Conservation (phyloP, 306 rosid species). For the Crotalaria pallida region DNA sequence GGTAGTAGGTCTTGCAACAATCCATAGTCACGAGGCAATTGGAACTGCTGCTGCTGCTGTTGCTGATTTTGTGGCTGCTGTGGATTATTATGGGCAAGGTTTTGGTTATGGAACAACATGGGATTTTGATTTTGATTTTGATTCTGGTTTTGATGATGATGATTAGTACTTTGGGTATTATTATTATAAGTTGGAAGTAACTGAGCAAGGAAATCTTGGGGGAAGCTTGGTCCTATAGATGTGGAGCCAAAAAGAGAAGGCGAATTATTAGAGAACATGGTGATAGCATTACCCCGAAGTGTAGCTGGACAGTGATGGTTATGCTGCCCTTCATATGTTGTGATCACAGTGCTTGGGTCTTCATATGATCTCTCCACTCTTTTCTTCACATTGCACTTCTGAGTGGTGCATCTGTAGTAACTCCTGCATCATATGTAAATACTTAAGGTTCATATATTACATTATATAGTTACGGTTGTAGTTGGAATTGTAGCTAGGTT, state of each 20-base stretch:
- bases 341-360: constrained; percentile 67
- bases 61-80: neutral
- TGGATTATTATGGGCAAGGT: constrained; percentile 14
- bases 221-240: constrained; percentile 25
- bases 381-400: constrained; percentile 74
- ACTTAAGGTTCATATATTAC: too few species aligned
- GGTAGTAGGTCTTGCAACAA: constrained; percentile 67
- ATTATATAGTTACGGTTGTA: too few species aligned
- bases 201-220: constrained; percentile 61
- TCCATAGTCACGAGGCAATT: constrained; percentile 43
- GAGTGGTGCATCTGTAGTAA: constrained; percentile 84
- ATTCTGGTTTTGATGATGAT: constrained; percentile 7
- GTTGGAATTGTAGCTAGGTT: too few species aligned
- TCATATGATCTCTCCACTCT: constrained; percentile 81
- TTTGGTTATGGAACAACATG: constrained; percentile 28
- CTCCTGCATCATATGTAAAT: constrained; percentile 43
- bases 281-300: constrained; percentile 55
- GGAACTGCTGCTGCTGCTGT: constrained; percentile 32
- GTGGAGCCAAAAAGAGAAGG: constrained; percentile 44
- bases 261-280: constrained; percentile 43
- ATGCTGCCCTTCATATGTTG: constrained; percentile 92
- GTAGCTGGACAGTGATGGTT: constrained; percentile 83
- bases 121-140: constrained; percentile 29
- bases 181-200: constrained; percentile 43
- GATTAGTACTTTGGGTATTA: neutral